Base-by-base conservation (phyloP, 345 rosid genomes). In the Clausena lansium region DNA sequence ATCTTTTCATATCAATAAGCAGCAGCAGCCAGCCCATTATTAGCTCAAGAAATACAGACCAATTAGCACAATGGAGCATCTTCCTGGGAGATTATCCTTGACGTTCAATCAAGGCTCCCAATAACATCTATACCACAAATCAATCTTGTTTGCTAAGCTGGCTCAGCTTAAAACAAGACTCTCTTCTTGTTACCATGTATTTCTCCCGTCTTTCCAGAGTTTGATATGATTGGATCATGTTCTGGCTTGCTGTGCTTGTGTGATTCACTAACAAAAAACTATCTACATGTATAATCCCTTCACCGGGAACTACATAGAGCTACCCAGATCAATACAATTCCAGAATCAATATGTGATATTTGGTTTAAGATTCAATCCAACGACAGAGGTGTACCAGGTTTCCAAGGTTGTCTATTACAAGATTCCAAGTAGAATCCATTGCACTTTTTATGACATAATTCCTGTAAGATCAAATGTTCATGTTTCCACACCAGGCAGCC, bases 221-320 rank as follows among this genome's bases (percentile, higher is more conserved):
- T 86, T 54, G 82, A 87, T 9, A 82, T 85, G 62, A 82, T 87
- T 7, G 92, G 88, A 6, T 84, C 88, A 9, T 89, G 89, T 59
- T 80, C 80, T 63, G 89, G 90, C 36, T 64, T 89, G 65, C 78
- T 84, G 2, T 83, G 87, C 68, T 68, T 84, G 10, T 73, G 80
- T 27, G 88, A 87, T 71, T 74, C 79, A 3, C 30, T 78, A 0
- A 80, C 67, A 76, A 71, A 35, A 58, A 85, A 78, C 76, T 28
- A 57, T 87, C 33, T 82, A 41, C 57, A 52, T 82, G 0, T 84
- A 82, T 76, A 86, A 86, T 60, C 90, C 90, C 35, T 87, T 86
- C 54, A 65, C 85, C 20, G 33, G 86, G n/a, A 75, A 79, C 33
- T 70, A 57, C 77, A 22, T 50, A 45, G 71, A 79, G 68, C 83